Base-by-base conservation (phyloP, 1,284 basidiomycete species). In the Puccinia brachypodii region DNA sequence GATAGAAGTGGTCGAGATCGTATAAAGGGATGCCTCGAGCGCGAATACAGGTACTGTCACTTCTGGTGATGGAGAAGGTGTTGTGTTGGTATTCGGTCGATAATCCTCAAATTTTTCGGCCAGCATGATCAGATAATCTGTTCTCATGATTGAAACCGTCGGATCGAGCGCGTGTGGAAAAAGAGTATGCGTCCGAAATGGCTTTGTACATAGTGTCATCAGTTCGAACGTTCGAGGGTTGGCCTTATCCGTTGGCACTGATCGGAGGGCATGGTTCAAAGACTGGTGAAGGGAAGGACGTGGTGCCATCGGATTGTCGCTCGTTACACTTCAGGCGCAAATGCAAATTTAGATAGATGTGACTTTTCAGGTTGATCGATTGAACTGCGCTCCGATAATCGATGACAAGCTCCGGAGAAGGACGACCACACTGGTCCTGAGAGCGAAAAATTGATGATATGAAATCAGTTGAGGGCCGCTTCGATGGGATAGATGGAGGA, bases 141-240 rank as follows among this genome's bases (percentile, higher is more conserved):
- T 72, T 28, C 56, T 64, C 33, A 47, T 33, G n/a, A 74, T 74
- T 3, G 53, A 25, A 14, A 60, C 14, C 16, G 33, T 72, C 1
- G 68, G 71, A 53, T 72, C 71, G 22, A 11, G 53, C 0, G 93
- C 91, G 85, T 93, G 94, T 0, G 92, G 93, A 85, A 91, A 98
- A 31, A 96, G 87, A 7, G 87, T 85, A 0, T 89, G 88, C 1
- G 89, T 89, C 84, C 91, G 89, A 85, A 91, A 79, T 91, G 90
- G 3, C 93, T 91, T 0, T 91, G 87, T 4, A 93, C 92, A 42
- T 91, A 88, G 79, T 96, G 90, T 74, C 6, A 44, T 47, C 13
- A 81, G 60, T 28, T 47, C 40, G 40, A 62, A 81, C 1, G 22
- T 64, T 13, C 69, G 38, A 0, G 78, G 69, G 14, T 19, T 7